Conservation (phyloP, 441 rosid species). For the Kokia cookei region DNA sequence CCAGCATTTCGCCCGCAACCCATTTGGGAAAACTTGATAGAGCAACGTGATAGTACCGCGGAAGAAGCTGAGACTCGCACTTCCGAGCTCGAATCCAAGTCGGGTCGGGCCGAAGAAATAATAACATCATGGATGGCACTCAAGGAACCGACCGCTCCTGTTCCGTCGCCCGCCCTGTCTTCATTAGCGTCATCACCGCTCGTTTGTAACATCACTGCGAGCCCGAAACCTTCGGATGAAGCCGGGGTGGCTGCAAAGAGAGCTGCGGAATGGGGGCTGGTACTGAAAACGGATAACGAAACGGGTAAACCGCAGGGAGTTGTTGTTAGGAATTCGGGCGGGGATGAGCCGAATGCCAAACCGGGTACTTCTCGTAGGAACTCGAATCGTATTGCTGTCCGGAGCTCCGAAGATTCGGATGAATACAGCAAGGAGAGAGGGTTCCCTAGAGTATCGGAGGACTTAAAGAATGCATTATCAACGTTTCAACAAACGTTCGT, state of each 20-base stretch:
- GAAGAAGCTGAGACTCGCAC: conserved; percentile 12
- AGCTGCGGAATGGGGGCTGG: conserved; percentile 99
- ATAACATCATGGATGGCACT: conserved; percentile 98
- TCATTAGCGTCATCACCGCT: conserved; percentile 13
- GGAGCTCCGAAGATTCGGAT: conserved; percentile 77
- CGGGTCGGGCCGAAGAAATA: conserved; percentile 41
- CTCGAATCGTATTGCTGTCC: conserved; percentile 58
- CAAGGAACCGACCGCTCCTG: conserved; percentile 71
- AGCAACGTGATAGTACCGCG: conserved; percentile 14
- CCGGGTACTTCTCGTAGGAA: conserved; percentile 39
- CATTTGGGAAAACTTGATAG: conserved; percentile 35
- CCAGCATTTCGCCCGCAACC: conserved; percentile 41
- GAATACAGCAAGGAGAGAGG: conserved; percentile 45
- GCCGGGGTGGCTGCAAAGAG: conserved; percentile 66
- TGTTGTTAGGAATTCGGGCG: conserved; percentile 68
- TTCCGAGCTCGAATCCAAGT: conserved; percentile 14
- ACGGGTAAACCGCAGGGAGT: conserved; percentile 88
- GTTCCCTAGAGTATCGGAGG: conserved; percentile 75
- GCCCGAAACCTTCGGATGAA: conserved; percentile 20
- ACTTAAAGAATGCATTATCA: conserved; percentile 69
- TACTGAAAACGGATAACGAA: conserved; percentile 69
- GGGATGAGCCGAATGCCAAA: conserved; percentile 45
- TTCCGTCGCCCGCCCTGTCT: conserved; percentile 5
- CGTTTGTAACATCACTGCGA: conserved; percentile 8
- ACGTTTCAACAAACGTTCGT: conserved; percentile 94